Conservation (phyloP, 768 basidiomycete genomes). For the Suillus paluster region DNA sequence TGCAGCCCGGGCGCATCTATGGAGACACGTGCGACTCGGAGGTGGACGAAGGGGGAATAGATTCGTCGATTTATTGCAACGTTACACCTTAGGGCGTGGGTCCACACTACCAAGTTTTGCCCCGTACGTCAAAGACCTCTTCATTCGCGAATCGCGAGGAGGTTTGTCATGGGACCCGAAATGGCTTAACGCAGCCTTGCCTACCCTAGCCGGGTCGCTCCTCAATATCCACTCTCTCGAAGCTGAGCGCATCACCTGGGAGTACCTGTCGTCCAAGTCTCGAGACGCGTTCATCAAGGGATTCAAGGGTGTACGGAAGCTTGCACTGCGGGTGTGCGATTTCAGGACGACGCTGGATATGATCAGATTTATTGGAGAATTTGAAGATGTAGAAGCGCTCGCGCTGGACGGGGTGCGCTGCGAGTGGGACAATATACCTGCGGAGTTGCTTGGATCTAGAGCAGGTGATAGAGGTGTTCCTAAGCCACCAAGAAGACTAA, state of each 20-base stretch:
- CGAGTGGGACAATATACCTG: constrained; percentile 4
- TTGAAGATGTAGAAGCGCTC: constrained; percentile 29
- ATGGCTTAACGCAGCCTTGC: constrained; percentile 36
- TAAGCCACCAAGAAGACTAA: constrained; percentile 24
- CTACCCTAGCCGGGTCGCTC: constrained; percentile 25
- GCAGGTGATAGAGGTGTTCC: constrained; percentile 2
- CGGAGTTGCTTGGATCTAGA: constrained; percentile 8
- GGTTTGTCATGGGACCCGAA: constrained; percentile 35
- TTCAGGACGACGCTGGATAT: constrained; percentile 32
- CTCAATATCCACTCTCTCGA: constrained; percentile 27
- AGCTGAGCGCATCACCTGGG: constrained; percentile 37
- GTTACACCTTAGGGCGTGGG: constrained; percentile 17
- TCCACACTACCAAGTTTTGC: constrained; percentile 57
- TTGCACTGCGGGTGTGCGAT: constrained; percentile 28
- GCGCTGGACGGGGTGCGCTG: constrained; percentile 35
- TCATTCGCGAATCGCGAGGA: constrained; percentile 34
- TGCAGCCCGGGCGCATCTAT: constrained; percentile 27
- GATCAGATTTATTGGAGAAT: constrained; percentile 32
- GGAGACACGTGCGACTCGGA: constrained; percentile 26
- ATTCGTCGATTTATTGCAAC: constrained; percentile 21
- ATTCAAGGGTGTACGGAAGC: constrained; percentile 25
- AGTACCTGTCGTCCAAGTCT: constrained; percentile 33
- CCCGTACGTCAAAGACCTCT: constrained; percentile 49
- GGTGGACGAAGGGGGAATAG: constrained; percentile 23
- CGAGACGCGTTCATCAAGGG: constrained; percentile 27